phyloP scores from a whole-genome alignment of 805 yeast species.

The Metschnikowia koreensis region DNA sequence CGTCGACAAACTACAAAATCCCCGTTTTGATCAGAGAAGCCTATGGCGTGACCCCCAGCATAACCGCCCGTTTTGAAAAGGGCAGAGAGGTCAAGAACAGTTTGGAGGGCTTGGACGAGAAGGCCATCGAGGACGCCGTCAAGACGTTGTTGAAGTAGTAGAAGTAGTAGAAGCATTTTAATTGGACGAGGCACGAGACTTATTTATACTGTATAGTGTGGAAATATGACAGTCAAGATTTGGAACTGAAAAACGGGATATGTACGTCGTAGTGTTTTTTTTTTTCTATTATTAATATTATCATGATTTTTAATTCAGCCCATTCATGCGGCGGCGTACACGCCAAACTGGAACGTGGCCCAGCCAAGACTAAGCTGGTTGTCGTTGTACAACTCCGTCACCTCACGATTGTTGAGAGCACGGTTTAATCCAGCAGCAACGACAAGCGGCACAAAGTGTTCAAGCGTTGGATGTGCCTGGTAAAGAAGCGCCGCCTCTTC shows the following conservation, averaged over 20 bases:
- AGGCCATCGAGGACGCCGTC: constrained; percentile 43
- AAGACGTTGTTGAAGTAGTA: constrained; percentile 35
- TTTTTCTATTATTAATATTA: no score
- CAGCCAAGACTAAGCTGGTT: constrained; percentile 56
- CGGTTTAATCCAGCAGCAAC: constrained; percentile 57
- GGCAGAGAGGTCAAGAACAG: constrained; percentile 30
- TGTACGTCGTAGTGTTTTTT: background rate
- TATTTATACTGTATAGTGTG: background rate
- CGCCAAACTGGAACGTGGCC: constrained; percentile 60
- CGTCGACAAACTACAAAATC: constrained; percentile 54
- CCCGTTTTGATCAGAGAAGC: constrained; percentile 82
- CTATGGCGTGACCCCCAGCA: constrained; percentile 65
- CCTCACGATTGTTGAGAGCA: constrained; percentile 17
- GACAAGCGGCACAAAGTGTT: constrained; percentile 67
- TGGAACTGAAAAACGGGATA: background rate
- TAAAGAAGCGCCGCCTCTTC: constrained; percentile 33
- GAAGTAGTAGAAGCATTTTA: background rate
- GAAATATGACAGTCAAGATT: background rate
- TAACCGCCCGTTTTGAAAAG: constrained; percentile 56
- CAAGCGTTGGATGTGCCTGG: constrained; percentile 72
- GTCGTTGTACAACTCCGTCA: constrained; percentile 46
- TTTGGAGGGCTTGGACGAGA: constrained; percentile 48
- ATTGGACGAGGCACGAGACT: background rate
- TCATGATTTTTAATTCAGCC: background rate
- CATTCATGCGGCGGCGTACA: background rate